These are phyloP conservation scores for Schoenoplectus triqueter DNA, from an alignment of 202 grass and related monocot genomes.

Conservation along the genomic window DNA sequence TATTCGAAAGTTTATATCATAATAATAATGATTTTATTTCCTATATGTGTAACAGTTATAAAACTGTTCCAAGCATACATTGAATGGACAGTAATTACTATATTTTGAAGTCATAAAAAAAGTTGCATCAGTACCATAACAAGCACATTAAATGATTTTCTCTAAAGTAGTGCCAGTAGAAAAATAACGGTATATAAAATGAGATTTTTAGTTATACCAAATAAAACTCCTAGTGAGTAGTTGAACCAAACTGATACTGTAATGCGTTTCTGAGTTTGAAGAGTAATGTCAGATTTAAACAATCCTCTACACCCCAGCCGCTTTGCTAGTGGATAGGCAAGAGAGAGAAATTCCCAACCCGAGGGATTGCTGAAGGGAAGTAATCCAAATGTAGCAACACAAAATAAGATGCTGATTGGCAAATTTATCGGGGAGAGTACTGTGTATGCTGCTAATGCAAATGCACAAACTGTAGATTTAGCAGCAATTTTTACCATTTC, in stretches of 20 bases:
- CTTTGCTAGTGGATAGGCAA: not conserved
- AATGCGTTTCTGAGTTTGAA: not conserved
- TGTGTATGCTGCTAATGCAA: slow-evolving; percentile 6
- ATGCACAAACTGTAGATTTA: not conserved
- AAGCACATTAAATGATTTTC: not conserved
- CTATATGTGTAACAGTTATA: too few species aligned
- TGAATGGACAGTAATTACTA: too few species aligned
- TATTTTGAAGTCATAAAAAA: too few species aligned
- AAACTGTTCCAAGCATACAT: too few species aligned
- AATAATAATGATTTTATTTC: too few species aligned
- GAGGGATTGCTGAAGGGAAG: not conserved
- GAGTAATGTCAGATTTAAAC: not conserved
- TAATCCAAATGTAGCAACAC: not conserved
- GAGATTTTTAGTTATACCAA: not conserved
- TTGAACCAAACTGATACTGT: not conserved
- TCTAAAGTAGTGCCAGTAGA: not conserved
- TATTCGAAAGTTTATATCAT: too few species aligned
- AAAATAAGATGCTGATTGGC: slow-evolving; percentile 7
- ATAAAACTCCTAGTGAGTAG: too few species aligned
- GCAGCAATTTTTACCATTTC: slow-evolving; percentile 36
- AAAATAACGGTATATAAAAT: not conserved
- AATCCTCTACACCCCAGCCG: slow-evolving; percentile 8
- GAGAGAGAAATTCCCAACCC: not conserved
- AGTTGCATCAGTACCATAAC: too few species aligned
- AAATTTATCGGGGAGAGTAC: not conserved